Evolutionary conservation across 2,329 filamentous ascomycete species (phyloP).

Genomic region (Fusarium phyllophilum): DNA sequence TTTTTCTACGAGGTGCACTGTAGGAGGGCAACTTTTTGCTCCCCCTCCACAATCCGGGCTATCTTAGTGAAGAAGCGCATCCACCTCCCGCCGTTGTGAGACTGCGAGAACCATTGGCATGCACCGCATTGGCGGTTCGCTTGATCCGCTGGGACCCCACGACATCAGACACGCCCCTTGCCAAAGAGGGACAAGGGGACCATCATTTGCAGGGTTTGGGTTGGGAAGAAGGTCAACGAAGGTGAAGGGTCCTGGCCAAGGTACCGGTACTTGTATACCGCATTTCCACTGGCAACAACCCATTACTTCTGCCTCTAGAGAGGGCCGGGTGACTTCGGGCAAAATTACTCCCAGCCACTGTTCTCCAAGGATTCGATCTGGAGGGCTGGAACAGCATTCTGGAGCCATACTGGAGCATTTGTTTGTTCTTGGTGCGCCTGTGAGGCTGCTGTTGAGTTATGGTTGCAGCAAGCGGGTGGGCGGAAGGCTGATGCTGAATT

Average conservation of each 20-base stretch:
- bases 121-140: constrained; percentile 43
- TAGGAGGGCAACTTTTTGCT: constrained; percentile 27
- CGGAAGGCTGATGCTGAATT: constrained; percentile 40
- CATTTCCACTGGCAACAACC: not conserved
- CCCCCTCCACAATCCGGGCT: constrained; percentile 40
- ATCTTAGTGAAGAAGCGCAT: constrained; percentile 37
- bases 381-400: constrained; percentile 28
- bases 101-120: constrained; percentile 42
- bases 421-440: constrained; percentile 12
- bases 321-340: constrained; percentile 43
- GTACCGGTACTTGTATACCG: constrained; percentile 38
- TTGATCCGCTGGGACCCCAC: constrained; percentile 44
- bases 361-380: constrained; percentile 9
- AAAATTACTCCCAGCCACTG: constrained; percentile 16
- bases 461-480: constrained; percentile 38
- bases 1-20: constrained; percentile 12
- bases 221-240: constrained; percentile 36
- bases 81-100: constrained; percentile 40
- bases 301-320: constrained; percentile 7
- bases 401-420: constrained; percentile 11
- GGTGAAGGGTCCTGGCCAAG: constrained; percentile 32
- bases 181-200: constrained; percentile 29
- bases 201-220: constrained; percentile 33
- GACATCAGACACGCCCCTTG: constrained; percentile 37
- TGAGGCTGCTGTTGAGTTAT: constrained; percentile 45